Evolutionary conservation across 352 stramenopile species (phyloP).

Genomic region (Globisporangium nodosum): DNA sequence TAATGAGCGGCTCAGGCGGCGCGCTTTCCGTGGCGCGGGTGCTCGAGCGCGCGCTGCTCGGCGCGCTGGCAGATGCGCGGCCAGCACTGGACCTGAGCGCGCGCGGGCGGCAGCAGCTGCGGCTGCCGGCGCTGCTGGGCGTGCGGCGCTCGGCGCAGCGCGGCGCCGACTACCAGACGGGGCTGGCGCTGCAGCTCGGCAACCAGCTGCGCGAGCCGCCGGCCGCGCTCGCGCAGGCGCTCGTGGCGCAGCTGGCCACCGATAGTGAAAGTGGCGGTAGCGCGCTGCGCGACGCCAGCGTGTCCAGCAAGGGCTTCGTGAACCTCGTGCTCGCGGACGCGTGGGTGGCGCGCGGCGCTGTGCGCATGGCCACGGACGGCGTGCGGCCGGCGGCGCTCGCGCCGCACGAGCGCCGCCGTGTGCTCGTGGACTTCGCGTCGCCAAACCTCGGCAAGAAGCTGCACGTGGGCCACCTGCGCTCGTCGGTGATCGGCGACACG

Average conservation of each 20-base stretch:
- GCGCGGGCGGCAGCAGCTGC: conserved; percentile 8
- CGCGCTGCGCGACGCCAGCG: conserved; percentile 35
- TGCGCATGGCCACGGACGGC: conserved; percentile 45
- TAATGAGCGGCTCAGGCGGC: conserved; percentile 12
- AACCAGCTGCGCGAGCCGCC: conserved; percentile 35
- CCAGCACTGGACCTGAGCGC: conserved; percentile 24
- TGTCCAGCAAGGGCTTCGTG: conserved; percentile 68
- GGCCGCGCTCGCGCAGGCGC: conserved; percentile 33
- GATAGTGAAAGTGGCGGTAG: background rate
- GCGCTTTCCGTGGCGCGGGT: conserved; percentile 45
- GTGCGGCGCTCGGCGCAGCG: conserved; percentile 61
- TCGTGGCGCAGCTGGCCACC: conserved; percentile 18
- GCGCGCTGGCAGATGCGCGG: conserved; percentile 27
- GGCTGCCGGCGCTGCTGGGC: conserved; percentile 34
- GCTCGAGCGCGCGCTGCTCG: conserved; percentile 40
- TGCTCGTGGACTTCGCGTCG: conserved; percentile 79
- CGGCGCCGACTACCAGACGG: conserved; percentile 75
- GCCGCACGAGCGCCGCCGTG: conserved; percentile 7
- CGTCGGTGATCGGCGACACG: conserved; percentile 74
- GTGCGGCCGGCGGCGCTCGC: conserved; percentile 4
- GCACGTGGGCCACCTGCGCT: conserved; percentile 77
- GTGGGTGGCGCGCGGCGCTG: conserved; percentile 58
- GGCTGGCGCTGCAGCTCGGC: conserved; percentile 50
- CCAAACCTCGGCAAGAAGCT: conserved; percentile 86
- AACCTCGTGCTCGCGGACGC: conserved; percentile 67